These are phyloP conservation scores for Solanum tarijense DNA, from an alignment of 257 asterid genomes.

Conservation along the genomic window DNA sequence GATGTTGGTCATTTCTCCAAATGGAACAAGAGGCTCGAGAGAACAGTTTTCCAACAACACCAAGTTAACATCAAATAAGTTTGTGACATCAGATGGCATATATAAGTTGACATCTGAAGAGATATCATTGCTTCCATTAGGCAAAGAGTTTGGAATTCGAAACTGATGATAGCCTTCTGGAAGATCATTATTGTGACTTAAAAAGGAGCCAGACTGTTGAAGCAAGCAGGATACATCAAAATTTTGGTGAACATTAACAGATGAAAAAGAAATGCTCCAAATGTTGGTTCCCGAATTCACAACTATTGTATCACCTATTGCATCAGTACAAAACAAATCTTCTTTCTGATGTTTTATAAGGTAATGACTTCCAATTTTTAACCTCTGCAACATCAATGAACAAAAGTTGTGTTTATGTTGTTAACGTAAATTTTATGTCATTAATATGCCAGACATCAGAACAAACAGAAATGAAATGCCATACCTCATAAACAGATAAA, in stretches of 20 bases:
- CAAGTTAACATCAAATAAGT: conserved; percentile 29
- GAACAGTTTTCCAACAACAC: conserved; percentile 10
- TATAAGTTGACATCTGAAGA: conserved; percentile 37
- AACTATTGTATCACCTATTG: conserved; percentile 24
- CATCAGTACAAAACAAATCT: conserved; percentile 26
- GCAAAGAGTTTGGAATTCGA: conserved; percentile 17
- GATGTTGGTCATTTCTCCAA: conserved; percentile 15
- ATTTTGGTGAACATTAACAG: conserved; percentile 26
- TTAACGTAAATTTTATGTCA: not conserved
- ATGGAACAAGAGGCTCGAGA: conserved; percentile 13
- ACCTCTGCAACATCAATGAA: conserved; percentile 38
- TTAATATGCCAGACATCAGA: not conserved
- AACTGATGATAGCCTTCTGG: conserved; percentile 11
- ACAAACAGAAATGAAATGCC: not conserved
- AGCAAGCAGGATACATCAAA: conserved; percentile 19
- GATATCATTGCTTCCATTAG: conserved; percentile 9
- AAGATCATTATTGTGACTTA: conserved; percentile 16
- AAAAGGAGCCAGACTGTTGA: conserved; percentile 3
- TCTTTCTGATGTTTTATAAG: conserved; percentile 39
- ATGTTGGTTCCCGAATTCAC: conserved; percentile 34
- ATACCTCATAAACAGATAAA: conserved; percentile 48
- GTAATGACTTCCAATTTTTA: conserved; percentile 59
- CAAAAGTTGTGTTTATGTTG: not conserved
- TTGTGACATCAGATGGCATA: conserved; percentile 33
- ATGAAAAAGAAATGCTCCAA: conserved; percentile 44